Evolutionary conservation across 2,329 filamentous ascomycete genomes (phyloP).

Genomic region (Phoma sp.): DNA sequence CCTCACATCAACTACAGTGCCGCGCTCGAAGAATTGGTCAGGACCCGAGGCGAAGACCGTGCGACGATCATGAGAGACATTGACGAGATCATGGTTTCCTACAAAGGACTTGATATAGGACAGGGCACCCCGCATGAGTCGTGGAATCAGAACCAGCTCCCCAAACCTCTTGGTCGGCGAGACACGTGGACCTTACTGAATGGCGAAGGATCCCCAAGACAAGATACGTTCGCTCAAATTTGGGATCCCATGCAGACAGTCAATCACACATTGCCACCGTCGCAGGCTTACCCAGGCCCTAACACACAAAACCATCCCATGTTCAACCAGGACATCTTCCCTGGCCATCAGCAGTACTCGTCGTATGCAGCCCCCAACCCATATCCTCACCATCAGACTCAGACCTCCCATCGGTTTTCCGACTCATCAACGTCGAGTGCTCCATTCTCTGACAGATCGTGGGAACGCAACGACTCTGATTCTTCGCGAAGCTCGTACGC

Average conservation of each 20-base stretch:
- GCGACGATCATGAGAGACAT: constrained; percentile 41
- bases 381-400: background rate
- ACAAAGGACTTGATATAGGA: constrained; percentile 29
- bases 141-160: constrained; percentile 5
- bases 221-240: background rate
- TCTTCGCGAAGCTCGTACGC: constrained; percentile 33
- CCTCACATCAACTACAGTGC: constrained; percentile 26
- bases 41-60: constrained; percentile 28
- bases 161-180: constrained; percentile 9
- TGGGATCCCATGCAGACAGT: background rate
- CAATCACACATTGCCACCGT: background rate
- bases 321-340: constrained; percentile 28
- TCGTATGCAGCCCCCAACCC: background rate
- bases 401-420: constrained; percentile 30
- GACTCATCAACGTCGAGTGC: constrained; percentile 34
- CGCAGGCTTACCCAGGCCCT: background rate
- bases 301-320: constrained; percentile 12
- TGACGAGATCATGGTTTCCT: constrained; percentile 42
- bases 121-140: background rate
- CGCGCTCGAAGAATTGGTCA: constrained; percentile 32
- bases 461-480: constrained; percentile 35
- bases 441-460: constrained; percentile 33
- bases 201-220: background rate
- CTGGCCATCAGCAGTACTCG: constrained; percentile 15
- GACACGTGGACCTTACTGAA: constrained; percentile 33